Percentiles rank a stretch among this genome's conserved stretches.
Evolutionary conservation across 306 rosid genomes (phyloP).

Genomic region (Pueraria montana): DNA sequence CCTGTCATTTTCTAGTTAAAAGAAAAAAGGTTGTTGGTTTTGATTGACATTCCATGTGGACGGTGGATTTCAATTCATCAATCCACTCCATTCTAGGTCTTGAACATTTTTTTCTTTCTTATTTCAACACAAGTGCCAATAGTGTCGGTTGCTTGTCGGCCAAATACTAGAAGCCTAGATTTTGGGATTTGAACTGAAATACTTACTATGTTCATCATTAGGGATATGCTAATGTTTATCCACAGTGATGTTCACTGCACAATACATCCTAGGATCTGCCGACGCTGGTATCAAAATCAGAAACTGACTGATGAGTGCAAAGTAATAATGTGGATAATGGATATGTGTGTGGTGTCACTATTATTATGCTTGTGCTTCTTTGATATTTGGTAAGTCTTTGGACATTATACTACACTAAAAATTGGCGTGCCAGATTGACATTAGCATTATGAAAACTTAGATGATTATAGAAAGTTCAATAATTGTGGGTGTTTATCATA

Average conservation of each 20-base stretch:
- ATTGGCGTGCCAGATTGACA: slow-evolving; percentile 28
- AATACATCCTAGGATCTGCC: slow-evolving; percentile 45
- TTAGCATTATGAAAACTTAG: slow-evolving; percentile 11
- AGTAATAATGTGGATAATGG: slow-evolving; percentile 14
- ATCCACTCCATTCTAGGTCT: slow-evolving; percentile 49
- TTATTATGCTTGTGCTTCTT: slow-evolving; percentile 3
- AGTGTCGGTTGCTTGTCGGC: slow-evolving; percentile 50
- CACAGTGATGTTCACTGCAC: slow-evolving; percentile 27
- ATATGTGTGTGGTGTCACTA: slow-evolving; percentile 34
- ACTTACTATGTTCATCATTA: slow-evolving; percentile 19
- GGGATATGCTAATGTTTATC: neutral
- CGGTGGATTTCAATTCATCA: slow-evolving; percentile 60
- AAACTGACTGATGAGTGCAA: neutral
- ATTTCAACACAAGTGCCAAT: slow-evolving; percentile 35
- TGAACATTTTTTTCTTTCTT: neutral
- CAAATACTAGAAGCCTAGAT: slow-evolving; percentile 25
- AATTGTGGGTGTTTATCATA: slow-evolving; percentile 24
- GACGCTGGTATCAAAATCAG: slow-evolving; percentile 41
- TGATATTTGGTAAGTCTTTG: neutral
- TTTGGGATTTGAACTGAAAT: slow-evolving; percentile 39
- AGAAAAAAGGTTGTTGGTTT: slow-evolving; percentile 52
- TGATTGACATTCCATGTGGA: slow-evolving; percentile 56
- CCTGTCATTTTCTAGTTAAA: slow-evolving; percentile 42
- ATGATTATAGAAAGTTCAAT: slow-evolving; percentile 37
- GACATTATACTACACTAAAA: neutral